Evolutionary conservation across 805 yeast genomes (phyloP), one percentile per base, ranked within the genome.

Genomic region (Brettanomyces sp.): DNA sequence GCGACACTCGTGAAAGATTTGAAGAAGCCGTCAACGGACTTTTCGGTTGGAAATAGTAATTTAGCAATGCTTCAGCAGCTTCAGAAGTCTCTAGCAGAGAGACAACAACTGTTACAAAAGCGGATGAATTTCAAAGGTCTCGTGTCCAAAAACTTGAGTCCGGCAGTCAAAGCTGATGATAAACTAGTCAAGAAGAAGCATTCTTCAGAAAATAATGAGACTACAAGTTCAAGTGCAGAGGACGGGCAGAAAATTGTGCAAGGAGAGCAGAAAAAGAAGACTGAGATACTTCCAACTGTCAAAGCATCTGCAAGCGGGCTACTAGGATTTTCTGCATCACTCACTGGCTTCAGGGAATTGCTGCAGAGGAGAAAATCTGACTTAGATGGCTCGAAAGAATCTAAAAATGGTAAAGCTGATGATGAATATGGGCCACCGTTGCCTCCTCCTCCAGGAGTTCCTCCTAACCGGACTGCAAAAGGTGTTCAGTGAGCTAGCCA

Each of bases 381-480:
- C 11, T 28, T 28, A 9, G 39, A 13, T 23, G 21, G 23, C 23
- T 30, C 22, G 22, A 28, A 39, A 23, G 8, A 30, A 7, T 9
- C 8, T 14, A 22, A 18, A 18, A 12, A 8, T 2, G 23, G 8
- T 13, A 25, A 13, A 3, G 4, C 42, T 11, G 14, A 25, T 33
- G 11, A 48, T 35, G 14, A n/a, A 7, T 48, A 35, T n/a, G 23
- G 42, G 18, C 50, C 45, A 37, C 50, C 50, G 2, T 42, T 45
- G 24, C 50, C 50, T 8, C 50, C 50, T 13, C 50, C 50, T 23
- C 41, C 50, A 32, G 43, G 36, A 34, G 43, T 47, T 3, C 47
- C 50, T 18, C 49, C 47, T 21, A 18, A 18, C 12, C 21, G 41
- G 24, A 11, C 41, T 12, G 9, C 18, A 6, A 8, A n/a, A n/a